These are phyloP conservation scores for Cenococcum geophilum DNA, from an alignment of 495 filamentous ascomycete species.

Conservation along the genomic window DNA sequence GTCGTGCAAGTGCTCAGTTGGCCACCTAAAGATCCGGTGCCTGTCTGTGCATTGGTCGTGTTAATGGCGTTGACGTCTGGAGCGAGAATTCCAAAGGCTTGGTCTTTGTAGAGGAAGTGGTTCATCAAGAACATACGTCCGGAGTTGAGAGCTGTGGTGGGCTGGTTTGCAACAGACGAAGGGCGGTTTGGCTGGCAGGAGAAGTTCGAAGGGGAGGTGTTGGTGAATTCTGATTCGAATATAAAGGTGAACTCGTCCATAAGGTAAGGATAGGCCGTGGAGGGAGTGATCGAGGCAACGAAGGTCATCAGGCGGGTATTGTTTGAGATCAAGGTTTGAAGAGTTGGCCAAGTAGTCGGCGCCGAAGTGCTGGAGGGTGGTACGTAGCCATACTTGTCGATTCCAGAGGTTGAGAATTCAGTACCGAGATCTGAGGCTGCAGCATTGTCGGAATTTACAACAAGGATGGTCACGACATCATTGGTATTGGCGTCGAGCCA, in stretches of 20 bases:
- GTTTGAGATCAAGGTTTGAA: constrained; percentile 33
- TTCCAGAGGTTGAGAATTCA: constrained; percentile 33
- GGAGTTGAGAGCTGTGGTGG: constrained; percentile 24
- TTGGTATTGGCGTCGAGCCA: constrained; percentile 39
- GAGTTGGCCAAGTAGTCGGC: constrained; percentile 36
- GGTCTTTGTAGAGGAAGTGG: constrained; percentile 35
- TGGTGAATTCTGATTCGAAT: constrained; percentile 40
- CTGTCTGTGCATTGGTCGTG: constrained; percentile 29
- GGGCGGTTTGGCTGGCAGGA: constrained; percentile 35
- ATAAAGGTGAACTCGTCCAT: constrained; percentile 40
- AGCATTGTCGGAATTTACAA: constrained; percentile 38
- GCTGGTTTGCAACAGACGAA: constrained; percentile 16
- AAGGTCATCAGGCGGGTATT: constrained; percentile 39
- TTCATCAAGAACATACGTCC: constrained; percentile 39
- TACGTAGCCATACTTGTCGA: constrained; percentile 33
- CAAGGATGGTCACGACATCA: constrained; percentile 40
- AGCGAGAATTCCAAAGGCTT: constrained; percentile 31
- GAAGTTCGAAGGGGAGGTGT: constrained; percentile 29
- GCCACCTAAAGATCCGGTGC: constrained; percentile 30
- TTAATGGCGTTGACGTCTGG: constrained; percentile 30
- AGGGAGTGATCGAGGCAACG: constrained; percentile 29
- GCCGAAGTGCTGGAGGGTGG: constrained; percentile 19
- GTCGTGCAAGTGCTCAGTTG: constrained; percentile 25
- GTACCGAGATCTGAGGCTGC: constrained; percentile 23
- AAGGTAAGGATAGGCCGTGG: constrained; percentile 34